Evolutionary conservation across 805 yeast genomes (phyloP).

Genomic region (Suhomyces sp.): DNA sequence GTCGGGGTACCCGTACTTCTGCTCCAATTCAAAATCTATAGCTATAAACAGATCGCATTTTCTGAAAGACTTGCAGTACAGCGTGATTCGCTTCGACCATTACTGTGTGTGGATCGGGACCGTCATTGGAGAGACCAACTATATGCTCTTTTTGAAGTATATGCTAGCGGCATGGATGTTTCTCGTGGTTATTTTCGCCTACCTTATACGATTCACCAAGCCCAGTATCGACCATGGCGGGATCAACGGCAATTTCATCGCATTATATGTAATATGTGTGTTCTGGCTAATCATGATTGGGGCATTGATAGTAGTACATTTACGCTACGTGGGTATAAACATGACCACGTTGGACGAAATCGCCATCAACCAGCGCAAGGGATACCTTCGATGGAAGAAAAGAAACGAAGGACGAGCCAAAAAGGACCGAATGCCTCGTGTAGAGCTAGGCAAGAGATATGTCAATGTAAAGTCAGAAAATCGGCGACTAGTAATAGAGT

Average conservation of each 20-base stretch:
- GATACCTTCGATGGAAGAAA: conserved; percentile 25
- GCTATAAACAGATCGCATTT: conserved; percentile 73
- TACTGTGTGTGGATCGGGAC: conserved; percentile 76
- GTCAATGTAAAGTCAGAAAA: conserved; percentile 37
- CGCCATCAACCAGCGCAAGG: conserved; percentile 28
- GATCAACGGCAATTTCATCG: conserved; percentile 49
- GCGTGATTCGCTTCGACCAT: conserved; percentile 81
- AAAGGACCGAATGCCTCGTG: conserved; percentile 17
- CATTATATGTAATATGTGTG: conserved; percentile 43
- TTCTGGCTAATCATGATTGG: conserved; percentile 46
- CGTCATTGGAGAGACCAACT: conserved; percentile 67
- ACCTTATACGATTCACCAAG: conserved; percentile 21
- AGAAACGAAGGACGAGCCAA: conserved; percentile 9
- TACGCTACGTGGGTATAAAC: conserved; percentile 45
- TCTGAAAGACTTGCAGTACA: conserved; percentile 50
- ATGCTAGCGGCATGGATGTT: conserved; percentile 31
- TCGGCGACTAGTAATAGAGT: conserved; percentile 36
- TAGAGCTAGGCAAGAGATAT: conserved; percentile 38
- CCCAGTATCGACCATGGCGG: conserved; percentile 22
- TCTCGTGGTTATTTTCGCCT: conserved; percentile 30
- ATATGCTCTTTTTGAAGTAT: conserved; percentile 56
- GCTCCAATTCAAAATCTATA: conserved; percentile 61
- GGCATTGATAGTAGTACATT: conserved; percentile 42
- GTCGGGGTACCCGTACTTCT: conserved; percentile 76
- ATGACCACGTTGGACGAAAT: conserved; percentile 61